A percentile compares a stretch with the other conserved stretches of the same genome.
Evolutionary conservation across 176 grass and related monocot genomes (phyloP).

Genomic region (Aechmea fasciata): DNA sequence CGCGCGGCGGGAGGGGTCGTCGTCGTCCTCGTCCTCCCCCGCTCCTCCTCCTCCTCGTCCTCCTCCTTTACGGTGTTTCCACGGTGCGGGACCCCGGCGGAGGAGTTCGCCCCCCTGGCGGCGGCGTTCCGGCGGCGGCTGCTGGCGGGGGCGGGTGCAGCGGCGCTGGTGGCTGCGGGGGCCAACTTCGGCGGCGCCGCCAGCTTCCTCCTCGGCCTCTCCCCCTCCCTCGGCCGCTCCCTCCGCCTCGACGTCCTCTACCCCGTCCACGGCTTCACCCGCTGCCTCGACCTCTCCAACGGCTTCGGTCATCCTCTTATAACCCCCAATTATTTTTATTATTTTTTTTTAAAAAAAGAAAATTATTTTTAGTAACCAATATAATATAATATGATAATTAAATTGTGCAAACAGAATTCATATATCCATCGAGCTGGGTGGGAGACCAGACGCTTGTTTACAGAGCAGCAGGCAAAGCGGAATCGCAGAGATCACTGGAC

Average conservation of each 20-base stretch:
- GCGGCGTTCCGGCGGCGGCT: constrained; percentile 70
- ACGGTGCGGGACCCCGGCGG: constrained; percentile 19
- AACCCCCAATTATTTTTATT: neutral
- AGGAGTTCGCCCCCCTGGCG: constrained; percentile 66
- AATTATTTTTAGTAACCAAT: no score
- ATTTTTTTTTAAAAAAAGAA: no score
- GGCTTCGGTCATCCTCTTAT: constrained; percentile 44
- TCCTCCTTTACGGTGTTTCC: constrained; percentile 21
- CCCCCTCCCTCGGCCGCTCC: constrained; percentile 49
- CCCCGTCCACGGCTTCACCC: constrained; percentile 71
- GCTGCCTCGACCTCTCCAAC: constrained; percentile 64
- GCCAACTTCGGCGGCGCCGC: constrained; percentile 82
- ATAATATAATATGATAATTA: no score
- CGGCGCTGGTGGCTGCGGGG: constrained; percentile 52
- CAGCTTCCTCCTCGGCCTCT: constrained; percentile 85
- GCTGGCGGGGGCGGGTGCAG: constrained; percentile 36
- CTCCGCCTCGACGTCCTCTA: constrained; percentile 84
- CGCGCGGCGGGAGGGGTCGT: neutral
- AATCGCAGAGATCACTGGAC: constrained; percentile 64
- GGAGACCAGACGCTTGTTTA: constrained; percentile 80
- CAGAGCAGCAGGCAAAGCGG: constrained; percentile 51
- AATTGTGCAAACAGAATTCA: constrained; percentile 39
- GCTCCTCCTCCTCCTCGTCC: neutral
- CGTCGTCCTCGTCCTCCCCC: neutral
- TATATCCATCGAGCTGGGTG: constrained; percentile 90